Percentiles rank a stretch among this genome's conserved stretches.
phyloP scores from a whole-genome alignment of 495 filamentous ascomycete genomes.

The Rostrohypoxylon terebratum region DNA sequence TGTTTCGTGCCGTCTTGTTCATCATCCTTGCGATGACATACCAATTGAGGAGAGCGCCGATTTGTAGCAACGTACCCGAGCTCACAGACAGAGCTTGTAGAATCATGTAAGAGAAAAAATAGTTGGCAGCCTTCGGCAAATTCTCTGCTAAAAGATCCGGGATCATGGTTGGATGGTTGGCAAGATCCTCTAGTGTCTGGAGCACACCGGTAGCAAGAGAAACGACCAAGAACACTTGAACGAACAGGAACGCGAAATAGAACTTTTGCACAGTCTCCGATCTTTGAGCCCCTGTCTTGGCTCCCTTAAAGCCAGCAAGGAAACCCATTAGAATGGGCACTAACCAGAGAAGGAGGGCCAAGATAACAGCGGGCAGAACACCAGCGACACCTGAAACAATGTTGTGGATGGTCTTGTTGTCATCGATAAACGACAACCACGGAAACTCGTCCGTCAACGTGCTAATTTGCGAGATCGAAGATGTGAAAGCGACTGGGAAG shows the following conservation, averaged over 20 bases:
- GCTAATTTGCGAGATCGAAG: slow-evolving; percentile 79
- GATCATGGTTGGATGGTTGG: slow-evolving; percentile 67
- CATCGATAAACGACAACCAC: slow-evolving; percentile 78
- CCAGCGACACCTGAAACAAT: slow-evolving; percentile 82
- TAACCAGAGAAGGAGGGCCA: slow-evolving; percentile 82
- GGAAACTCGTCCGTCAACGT: slow-evolving; percentile 70
- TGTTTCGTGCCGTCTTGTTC: slow-evolving; percentile 88
- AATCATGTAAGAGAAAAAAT: slow-evolving; percentile 99
- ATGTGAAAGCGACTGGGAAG: slow-evolving; percentile 89
- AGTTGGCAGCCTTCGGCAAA: slow-evolving; percentile 90
- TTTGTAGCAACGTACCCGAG: slow-evolving; percentile 90
- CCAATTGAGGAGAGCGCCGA: slow-evolving; percentile 79
- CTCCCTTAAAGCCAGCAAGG: slow-evolving; percentile 79
- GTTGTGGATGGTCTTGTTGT: slow-evolving; percentile 65
- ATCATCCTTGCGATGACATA: slow-evolving; percentile 81
- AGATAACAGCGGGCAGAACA: slow-evolving; percentile 82
- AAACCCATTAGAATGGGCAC: slow-evolving; percentile 79
- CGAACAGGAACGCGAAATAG: slow-evolving; percentile 95
- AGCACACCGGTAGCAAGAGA: slow-evolving; percentile 86
- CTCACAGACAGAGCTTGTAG: slow-evolving; percentile 91
- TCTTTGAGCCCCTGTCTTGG: slow-evolving; percentile 82
- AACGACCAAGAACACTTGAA: slow-evolving; percentile 94
- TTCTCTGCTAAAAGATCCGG: slow-evolving; percentile 81
- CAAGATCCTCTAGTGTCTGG: slow-evolving; percentile 70
- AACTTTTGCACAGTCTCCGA: slow-evolving; percentile 88